Conservation (phyloP, 768 basidiomycete genomes). For the Leccinum barrowsii region DNA sequence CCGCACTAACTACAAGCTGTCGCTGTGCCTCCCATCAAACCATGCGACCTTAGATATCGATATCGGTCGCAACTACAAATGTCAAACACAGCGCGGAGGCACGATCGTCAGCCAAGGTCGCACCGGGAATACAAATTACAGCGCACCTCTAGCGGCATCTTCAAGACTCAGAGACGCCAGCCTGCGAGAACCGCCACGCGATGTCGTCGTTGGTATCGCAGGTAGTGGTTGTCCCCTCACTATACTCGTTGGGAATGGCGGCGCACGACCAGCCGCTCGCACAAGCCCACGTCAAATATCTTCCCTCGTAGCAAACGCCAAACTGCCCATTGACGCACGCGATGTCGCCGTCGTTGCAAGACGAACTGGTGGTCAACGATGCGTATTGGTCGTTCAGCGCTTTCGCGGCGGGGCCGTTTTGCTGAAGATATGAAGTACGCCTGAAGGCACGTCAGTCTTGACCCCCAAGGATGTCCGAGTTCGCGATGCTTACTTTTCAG, state of each 20-base stretch:
- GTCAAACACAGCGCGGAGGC: background rate
- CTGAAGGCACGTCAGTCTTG: constrained; percentile 1
- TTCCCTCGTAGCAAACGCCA: constrained; percentile 13
- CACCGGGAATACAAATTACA: background rate
- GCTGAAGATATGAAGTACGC: constrained; percentile 18
- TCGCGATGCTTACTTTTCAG: background rate
- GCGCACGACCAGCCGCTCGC: constrained; percentile 16
- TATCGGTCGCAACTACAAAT: background rate
- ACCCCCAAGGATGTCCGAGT: background rate
- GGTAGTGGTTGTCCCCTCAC: constrained; percentile 16
- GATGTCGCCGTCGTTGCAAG: constrained; percentile 15
- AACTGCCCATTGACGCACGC: constrained; percentile 22
- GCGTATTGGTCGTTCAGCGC: constrained; percentile 23
- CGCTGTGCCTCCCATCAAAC: constrained; percentile 5
- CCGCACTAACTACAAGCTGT: constrained; percentile 7
- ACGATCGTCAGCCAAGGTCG: background rate
- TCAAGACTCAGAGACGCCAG: constrained; percentile 18
- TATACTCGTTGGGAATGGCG: constrained; percentile 23
- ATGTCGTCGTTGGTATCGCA: constrained; percentile 18
- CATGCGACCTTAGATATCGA: background rate
- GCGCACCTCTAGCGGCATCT: constrained; percentile 1
- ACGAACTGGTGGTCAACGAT: constrained; percentile 11
- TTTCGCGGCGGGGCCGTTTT: constrained; percentile 24
- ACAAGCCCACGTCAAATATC: constrained; percentile 14
- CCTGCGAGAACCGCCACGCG: constrained; percentile 15